Evolutionary conservation across 306 rosid species (phyloP), one percentile per base, ranked within the genome.

Genomic region (Rosa multiflora): DNA sequence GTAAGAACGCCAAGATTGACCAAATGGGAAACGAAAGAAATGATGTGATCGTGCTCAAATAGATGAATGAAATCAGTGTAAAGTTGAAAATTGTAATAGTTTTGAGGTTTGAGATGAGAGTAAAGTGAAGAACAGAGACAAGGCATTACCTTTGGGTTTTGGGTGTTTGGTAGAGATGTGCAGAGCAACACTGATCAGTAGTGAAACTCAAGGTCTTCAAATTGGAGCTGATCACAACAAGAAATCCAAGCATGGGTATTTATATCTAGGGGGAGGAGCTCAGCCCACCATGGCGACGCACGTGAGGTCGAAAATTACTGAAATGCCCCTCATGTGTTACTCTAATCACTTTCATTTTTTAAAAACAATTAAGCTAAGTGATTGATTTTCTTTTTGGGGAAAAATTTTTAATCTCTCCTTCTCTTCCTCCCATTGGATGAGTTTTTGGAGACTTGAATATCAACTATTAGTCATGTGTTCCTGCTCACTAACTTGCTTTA

Each of bases 131-230:
- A 10, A 4, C 10, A 75, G 49, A 72, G 67, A 59, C 35, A 62
- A 64, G 20, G 42, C 46, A 76, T 51, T 70, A 82, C 85, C 79
- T 76, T 62, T 7, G 29, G 12, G 10, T 4, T 4, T 42, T 55
- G 73, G 67, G 18, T 13, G 71, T 26, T 74, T 47, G 70, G 49
- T 68, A 18, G 68, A 18, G 6, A 11, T 5, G 68, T 26, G 42
- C 42, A 23, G 67, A 21, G 12, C 66, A 44, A 46, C 37, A 76
- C 56, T 2, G n/a, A n/a, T n/a, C 26, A 63, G 67, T 11, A 61
- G 67, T 3, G 29, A 4, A 49, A 10, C 8, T 0, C 20, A 1
- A 62, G 17, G 67, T 46, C n/a, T 7, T 37, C 6, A 10, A 20
- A 46, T 37, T 21, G 26, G 35, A 26, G 32, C 26, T 75, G 52